A percentile compares a stretch with the other conserved stretches of the same genome.
These are phyloP conservation scores for Daldinia childiae DNA, from an alignment of 495 filamentous ascomycete species.

Conservation along the genomic window DNA sequence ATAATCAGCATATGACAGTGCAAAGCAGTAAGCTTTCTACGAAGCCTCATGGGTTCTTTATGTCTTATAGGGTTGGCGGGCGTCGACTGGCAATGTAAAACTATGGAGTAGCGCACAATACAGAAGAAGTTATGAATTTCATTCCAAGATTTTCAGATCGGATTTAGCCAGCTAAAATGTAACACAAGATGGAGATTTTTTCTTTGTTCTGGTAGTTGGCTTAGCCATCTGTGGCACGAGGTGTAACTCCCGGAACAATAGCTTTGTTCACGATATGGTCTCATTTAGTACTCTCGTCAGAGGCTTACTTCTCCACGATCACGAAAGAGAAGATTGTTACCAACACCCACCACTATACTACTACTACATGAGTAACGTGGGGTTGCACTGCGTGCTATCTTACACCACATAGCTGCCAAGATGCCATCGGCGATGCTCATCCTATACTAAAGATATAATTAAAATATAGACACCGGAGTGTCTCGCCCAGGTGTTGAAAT, in stretches of 20 bases:
- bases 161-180: not conserved
- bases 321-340: not conserved
- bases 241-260: not conserved
- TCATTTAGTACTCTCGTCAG: slow-evolving; percentile 1
- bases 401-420: not conserved
- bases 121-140: slow-evolving; percentile 25
- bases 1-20: slow-evolving; percentile 29
- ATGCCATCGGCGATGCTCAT: not conserved
- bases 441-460: not conserved
- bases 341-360: not conserved
- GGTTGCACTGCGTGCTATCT: not conserved
- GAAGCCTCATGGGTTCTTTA: slow-evolving; percentile 14
- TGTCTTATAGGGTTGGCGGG: slow-evolving; percentile 31
- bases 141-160: not conserved
- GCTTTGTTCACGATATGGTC: slow-evolving; percentile 4
- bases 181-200: not conserved
- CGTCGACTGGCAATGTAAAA: slow-evolving; percentile 39
- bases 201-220: not conserved
- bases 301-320: not conserved
- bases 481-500: not conserved
- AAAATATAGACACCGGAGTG: not conserved
- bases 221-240: not conserved
- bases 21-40: slow-evolving; percentile 12
- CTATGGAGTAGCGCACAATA: slow-evolving; percentile 34
- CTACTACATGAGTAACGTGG: not conserved